Evolutionary conservation across 495 filamentous ascomycete species (phyloP), one percentile per base, ranked within the genome.

Genomic region (Daldinia vernicosa): DNA sequence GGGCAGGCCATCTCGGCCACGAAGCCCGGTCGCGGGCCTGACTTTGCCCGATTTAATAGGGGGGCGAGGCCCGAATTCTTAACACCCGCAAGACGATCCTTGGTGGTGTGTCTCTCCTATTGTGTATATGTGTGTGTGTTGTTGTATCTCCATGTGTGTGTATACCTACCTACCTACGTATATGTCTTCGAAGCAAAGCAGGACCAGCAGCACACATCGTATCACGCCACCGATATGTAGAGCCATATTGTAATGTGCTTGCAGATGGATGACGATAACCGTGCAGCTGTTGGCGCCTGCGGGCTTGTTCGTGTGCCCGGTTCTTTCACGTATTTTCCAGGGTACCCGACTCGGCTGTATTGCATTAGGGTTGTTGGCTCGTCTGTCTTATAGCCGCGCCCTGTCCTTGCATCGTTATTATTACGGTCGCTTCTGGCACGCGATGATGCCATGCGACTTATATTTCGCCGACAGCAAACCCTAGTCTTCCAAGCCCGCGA

Each of bases 261-360:
- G 71, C 71, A 74, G 71, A 52, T 66, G 62, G 53, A 66, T 69
- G 66, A 70, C 71, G 71, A 70, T 70, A 74, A 74, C 67, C 67
- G 67, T 74, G 67, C 71, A 74, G 57, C 71, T 74, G 64, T 37
- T 69, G 65, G 62, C 51, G 68, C 17, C 54, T 61, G 60, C 27
- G 60, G 70, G 64, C 60, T 65, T 57, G 55, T 4, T 39, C 50
- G 64, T 43, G 52, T 51, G 70, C 63, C 71, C 71, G 71, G 71
- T 74, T 70, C 67, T 63, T 69, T 63, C 67, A 70, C 67, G 55
- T 69, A 70, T 70, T 63, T 72, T 61, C 67, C 71, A 63, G 30
- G 62, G 66, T 74, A 70, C 63, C 71, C 71, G 71, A 67, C 67
- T 70, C 71, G 71, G 71, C 71, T 74, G 71, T 74, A 74, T 70